Percentiles rank a stretch among this genome's conserved stretches.
phyloP scores from a whole-genome alignment of 768 basidiomycete genomes.

The Leccinum longicurvipes region DNA sequence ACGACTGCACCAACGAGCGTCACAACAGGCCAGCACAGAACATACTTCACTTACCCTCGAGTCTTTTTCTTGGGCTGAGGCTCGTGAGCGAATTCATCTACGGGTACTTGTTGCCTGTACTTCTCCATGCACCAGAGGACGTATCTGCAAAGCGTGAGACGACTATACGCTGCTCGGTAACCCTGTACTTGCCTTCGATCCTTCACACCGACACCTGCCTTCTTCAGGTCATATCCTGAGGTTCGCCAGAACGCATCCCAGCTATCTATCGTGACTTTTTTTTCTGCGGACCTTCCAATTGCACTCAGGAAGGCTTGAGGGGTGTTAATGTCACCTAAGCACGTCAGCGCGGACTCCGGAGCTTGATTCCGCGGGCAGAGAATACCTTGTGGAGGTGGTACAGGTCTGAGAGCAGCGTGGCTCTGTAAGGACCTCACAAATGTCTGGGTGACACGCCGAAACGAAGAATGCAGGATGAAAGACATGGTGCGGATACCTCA shows the following conservation, averaged over 20 bases:
- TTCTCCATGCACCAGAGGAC: slow-evolving; percentile 86
- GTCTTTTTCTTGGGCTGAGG: slow-evolving; percentile 69
- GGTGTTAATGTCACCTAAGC: slow-evolving; percentile 47
- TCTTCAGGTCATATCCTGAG: slow-evolving; percentile 54
- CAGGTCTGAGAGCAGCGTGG: slow-evolving; percentile 20
- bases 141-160: slow-evolving; percentile 48
- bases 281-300: slow-evolving; percentile 67
- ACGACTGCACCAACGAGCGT: slow-evolving; percentile 43
- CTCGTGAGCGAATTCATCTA: slow-evolving; percentile 62
- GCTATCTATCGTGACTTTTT: slow-evolving; percentile 57
- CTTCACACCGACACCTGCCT: slow-evolving; percentile 60
- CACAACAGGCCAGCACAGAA: background rate
- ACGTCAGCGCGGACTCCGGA: slow-evolving; percentile 4
- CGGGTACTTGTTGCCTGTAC: slow-evolving; percentile 54
- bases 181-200: slow-evolving; percentile 61
- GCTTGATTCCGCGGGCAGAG: background rate
- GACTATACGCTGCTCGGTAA: background rate
- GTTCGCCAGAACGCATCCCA: slow-evolving; percentile 76
- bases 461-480: slow-evolving; percentile 15
- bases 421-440: slow-evolving; percentile 32
- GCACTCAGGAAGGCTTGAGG: slow-evolving; percentile 66
- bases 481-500: slow-evolving; percentile 18
- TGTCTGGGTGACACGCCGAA: slow-evolving; percentile 17
- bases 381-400: slow-evolving; percentile 25
- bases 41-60: slow-evolving; percentile 58